Conservation (phyloP, 1,284 basidiomycete genomes). For the Leccinum pallidistipes region DNA sequence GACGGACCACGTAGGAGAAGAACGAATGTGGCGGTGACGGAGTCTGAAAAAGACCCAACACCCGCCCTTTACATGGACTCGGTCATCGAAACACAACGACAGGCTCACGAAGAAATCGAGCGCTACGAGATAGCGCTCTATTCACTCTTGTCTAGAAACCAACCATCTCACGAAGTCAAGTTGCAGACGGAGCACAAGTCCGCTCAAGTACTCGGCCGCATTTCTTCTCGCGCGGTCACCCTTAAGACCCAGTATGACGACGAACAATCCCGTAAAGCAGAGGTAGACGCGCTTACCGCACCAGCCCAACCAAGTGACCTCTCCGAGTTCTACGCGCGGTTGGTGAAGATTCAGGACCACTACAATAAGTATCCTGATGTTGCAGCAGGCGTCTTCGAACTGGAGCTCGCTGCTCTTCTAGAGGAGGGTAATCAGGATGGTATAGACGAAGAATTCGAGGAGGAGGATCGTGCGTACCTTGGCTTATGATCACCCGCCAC, state of each 20-base stretch:
- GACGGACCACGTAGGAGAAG: constrained; percentile 25
- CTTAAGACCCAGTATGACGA: constrained; percentile 77
- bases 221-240: constrained; percentile 66
- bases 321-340: constrained; percentile 91
- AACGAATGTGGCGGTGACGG: constrained; percentile 40
- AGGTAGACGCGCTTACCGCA: constrained; percentile 62
- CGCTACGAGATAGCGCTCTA: constrained; percentile 79
- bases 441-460: constrained; percentile 68
- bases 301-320: constrained; percentile 70
- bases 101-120: constrained; percentile 95
- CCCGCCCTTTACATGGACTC: constrained; percentile 70
- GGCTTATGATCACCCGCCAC: constrained; percentile 2
- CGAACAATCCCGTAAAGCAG: constrained; percentile 60
- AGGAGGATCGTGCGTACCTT: constrained; percentile 73
- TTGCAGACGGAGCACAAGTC: constrained; percentile 87
- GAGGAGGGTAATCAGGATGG: constrained; percentile 71
- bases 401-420: constrained; percentile 78
- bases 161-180: constrained; percentile 59
- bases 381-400: constrained; percentile 75
- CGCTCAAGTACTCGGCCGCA: constrained; percentile 81
- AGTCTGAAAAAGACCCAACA: constrained; percentile 47
- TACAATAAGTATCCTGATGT: constrained; percentile 93
- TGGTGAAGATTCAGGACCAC: constrained; percentile 94
- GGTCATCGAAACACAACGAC: constrained; percentile 88
- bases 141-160: constrained; percentile 64